Percentiles rank a stretch among this genome's conserved stretches.
These are phyloP conservation scores for Trichosanthes cucumerina DNA, from an alignment of 306 rosid species.

Conservation along the genomic window DNA sequence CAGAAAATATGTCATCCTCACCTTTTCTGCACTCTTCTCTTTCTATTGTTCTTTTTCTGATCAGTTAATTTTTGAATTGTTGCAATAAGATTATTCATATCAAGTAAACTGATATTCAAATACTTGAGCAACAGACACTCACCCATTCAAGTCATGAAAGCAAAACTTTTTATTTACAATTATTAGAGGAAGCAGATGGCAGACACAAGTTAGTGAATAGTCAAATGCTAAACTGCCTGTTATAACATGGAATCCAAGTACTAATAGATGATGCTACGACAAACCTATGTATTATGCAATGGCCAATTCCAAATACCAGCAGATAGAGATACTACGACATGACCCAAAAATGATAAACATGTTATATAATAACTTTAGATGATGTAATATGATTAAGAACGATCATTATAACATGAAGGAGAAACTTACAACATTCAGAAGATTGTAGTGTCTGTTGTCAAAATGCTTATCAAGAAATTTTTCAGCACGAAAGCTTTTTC, in stretches of 20 bases:
- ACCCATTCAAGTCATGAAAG: background rate
- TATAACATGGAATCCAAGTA: background rate
- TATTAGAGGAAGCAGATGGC: background rate
- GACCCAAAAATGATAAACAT: background rate
- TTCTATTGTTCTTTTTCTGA: background rate
- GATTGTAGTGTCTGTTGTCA: constrained; percentile 78
- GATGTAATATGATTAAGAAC: background rate
- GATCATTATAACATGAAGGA: constrained; percentile 18
- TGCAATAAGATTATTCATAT: background rate
- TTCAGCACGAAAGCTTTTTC: constrained; percentile 83
- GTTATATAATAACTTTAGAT: background rate
- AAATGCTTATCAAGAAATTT: constrained; percentile 90
- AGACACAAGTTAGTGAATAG: background rate
- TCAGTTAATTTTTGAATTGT: background rate
- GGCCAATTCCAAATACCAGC: background rate
- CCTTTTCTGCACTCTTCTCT: background rate
- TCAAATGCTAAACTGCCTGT: background rate
- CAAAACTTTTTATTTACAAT: background rate
- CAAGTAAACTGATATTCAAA: background rate
- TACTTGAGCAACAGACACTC: background rate
- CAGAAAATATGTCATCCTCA: background rate
- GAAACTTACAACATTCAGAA: constrained; percentile 72
- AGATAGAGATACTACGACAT: background rate
- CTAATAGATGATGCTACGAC: background rate
- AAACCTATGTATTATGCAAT: background rate